phyloP scores from a whole-genome alignment of 192 early-diverging fungal species.

The Backusella macrospora region DNA sequence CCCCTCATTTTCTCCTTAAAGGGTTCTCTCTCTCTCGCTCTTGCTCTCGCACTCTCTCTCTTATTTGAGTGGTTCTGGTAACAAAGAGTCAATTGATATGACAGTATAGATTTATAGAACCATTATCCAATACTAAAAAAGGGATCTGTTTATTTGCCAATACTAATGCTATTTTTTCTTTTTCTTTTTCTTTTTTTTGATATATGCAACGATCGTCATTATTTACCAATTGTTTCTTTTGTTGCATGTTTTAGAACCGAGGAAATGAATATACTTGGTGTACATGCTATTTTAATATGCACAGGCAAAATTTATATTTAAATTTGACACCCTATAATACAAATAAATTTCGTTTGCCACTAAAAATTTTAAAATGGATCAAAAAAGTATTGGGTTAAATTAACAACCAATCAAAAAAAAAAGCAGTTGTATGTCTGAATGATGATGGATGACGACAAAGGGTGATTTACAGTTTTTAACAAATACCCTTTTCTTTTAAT shows the following conservation, averaged over 20 bases:
- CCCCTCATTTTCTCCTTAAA: background rate
- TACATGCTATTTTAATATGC: conserved; percentile 2
- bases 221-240: conserved; percentile 8
- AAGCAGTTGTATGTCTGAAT: background rate
- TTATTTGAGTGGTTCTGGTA: too few relatives aligned
- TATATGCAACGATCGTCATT: conserved; percentile 11
- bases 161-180: background rate
- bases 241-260: too few relatives aligned
- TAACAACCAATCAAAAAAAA: background rate
- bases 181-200: background rate
- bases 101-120: too few relatives aligned
- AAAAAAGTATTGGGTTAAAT: conserved; percentile 2
- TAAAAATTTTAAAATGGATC: conserved; percentile 7
- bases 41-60: too few relatives aligned
- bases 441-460: background rate
- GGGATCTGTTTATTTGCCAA: too few relatives aligned
- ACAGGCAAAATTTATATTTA: conserved; percentile 6
- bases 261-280: background rate
- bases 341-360: conserved; percentile 1
- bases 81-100: too few relatives aligned
- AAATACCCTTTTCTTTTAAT: too few relatives aligned
- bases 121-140: too few relatives aligned
- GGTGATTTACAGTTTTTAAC: too few relatives aligned
- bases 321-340: background rate
- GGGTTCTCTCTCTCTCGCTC: too few relatives aligned